Evolutionary conservation across 164 flowering plant species (phyloP).

Genomic region (Paratinospora sagittata): DNA sequence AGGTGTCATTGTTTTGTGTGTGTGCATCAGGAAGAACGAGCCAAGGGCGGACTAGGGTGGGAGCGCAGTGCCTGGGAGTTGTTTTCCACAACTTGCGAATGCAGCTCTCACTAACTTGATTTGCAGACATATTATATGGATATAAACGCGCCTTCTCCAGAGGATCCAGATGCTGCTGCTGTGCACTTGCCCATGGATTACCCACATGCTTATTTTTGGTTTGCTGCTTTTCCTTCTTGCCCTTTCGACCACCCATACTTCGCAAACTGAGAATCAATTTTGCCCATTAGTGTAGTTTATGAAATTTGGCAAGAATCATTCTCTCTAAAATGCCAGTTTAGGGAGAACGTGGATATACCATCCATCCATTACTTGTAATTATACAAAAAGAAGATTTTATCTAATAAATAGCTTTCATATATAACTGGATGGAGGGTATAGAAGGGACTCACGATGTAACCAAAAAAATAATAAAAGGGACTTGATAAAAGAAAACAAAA

Average conservation of each 20-base stretch:
- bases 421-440: too few relatives aligned
- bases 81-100: background rate
- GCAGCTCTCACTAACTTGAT: background rate
- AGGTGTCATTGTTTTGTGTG: background rate
- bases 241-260: background rate
- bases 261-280: background rate
- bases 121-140: background rate
- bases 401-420: too few relatives aligned
- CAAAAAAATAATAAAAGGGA: too few relatives aligned
- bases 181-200: background rate
- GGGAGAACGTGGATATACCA: too few relatives aligned
- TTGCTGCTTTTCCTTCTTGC: background rate
- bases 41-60: background rate
- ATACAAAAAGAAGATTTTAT: too few relatives aligned
- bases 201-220: background rate
- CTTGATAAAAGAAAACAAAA: too few relatives aligned
- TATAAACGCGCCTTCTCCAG: background rate
- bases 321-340: too few relatives aligned
- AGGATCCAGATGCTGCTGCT: background rate
- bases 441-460: too few relatives aligned
- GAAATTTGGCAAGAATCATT: too few relatives aligned
- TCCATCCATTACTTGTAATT: too few relatives aligned
- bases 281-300: too few relatives aligned
- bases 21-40: background rate
- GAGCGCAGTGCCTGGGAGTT: constrained; percentile 1